Conservation (phyloP, 2,329 filamentous ascomycete genomes). For the Chrysosporium queenslandicum region DNA sequence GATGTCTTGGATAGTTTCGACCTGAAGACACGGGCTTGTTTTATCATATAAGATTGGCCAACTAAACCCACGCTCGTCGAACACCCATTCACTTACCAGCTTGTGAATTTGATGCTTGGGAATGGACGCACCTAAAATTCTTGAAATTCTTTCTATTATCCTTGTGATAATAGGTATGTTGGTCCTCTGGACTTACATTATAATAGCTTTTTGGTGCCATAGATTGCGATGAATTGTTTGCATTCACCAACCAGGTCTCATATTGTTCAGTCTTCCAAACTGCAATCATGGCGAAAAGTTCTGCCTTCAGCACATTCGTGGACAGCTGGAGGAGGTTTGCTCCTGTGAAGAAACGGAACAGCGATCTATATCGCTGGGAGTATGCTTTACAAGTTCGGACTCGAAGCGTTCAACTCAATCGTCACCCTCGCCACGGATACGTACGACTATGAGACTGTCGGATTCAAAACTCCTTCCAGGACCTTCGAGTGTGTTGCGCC, state of each 20-base stretch:
- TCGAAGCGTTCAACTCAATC: slow-evolving; percentile 8
- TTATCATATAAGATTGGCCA: background rate
- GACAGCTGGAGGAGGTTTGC: slow-evolving; percentile 3
- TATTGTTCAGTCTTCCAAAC: background rate
- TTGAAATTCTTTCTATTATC: too few species aligned
- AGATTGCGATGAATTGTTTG: background rate
- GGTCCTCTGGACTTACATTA: background rate
- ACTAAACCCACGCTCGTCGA: background rate
- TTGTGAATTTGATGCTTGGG: background rate
- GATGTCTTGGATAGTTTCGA: background rate
- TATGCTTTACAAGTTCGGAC: slow-evolving; percentile 8
- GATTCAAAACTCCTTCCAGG: background rate
- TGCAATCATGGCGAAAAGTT: background rate
- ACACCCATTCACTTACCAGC: background rate
- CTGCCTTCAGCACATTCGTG: background rate
- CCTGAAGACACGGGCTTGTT: background rate
- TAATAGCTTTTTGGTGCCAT: background rate
- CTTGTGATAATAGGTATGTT: too few species aligned
- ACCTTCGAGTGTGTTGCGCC: slow-evolving; percentile 7
- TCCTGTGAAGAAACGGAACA: slow-evolving; percentile 2
- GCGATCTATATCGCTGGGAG: slow-evolving; percentile 7
- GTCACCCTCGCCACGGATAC: slow-evolving; percentile 7
- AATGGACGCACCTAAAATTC: background rate
- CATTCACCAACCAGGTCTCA: background rate
- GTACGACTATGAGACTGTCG: slow-evolving; percentile 5